Conservation (phyloP, 2,329 filamentous ascomycete species). For the Neofusicoccum sp. region DNA sequence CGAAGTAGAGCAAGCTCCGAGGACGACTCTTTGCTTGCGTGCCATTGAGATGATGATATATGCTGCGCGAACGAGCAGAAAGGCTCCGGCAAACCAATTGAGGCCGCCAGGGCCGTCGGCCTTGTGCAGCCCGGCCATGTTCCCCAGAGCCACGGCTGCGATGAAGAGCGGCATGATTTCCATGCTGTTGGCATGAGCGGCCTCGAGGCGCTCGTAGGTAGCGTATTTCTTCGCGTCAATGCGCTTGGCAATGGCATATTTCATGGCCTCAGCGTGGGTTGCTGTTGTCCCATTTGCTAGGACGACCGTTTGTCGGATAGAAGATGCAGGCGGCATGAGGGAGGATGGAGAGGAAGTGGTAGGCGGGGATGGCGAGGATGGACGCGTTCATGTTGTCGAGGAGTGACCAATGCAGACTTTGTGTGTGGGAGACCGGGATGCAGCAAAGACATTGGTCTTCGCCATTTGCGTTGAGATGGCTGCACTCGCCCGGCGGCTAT, state of each 20-base stretch:
- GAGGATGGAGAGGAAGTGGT: conserved; percentile 45
- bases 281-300: conserved; percentile 45
- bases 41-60: conserved; percentile 34
- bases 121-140: conserved; percentile 42
- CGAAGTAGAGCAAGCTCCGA: conserved; percentile 34
- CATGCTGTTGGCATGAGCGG: conserved; percentile 50
- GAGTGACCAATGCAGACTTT: conserved; percentile 25
- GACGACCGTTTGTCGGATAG: conserved; percentile 41
- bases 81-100: conserved; percentile 39
- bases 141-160: conserved; percentile 46
- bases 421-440: not conserved
- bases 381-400: conserved; percentile 39
- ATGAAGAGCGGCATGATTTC: conserved; percentile 52
- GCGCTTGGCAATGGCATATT: conserved; percentile 39
- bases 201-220: conserved; percentile 48
- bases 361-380: conserved; percentile 49
- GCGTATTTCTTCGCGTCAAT: conserved; percentile 42
- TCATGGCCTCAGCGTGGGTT: conserved; percentile 44
- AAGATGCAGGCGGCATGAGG: conserved; percentile 44
- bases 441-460: no score
- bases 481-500: no score
- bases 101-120: conserved; percentile 31
- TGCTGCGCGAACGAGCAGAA: conserved; percentile 38
- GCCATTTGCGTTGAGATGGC: no score
- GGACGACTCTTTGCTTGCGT: conserved; percentile 29